Conservation (phyloP, 2,329 filamentous ascomycete species). For the Scedosporium minutisporum region DNA sequence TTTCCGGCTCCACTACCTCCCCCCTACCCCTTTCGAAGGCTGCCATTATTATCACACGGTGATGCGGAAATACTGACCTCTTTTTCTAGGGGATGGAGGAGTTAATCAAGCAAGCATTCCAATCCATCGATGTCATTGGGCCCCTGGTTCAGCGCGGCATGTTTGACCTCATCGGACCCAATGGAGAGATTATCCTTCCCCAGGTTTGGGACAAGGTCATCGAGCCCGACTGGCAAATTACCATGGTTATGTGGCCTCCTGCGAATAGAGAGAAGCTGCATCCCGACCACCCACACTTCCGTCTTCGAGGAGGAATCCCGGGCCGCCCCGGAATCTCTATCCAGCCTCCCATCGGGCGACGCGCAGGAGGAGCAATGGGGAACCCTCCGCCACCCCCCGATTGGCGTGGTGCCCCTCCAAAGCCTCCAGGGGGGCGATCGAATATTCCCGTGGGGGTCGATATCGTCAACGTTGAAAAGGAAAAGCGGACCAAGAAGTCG, state of each 20-base stretch:
- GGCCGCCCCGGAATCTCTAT: neutral
- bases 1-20: neutral
- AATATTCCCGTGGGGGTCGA: neutral
- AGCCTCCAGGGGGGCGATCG: neutral
- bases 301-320: neutral
- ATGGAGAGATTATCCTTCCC: constrained; percentile 74
- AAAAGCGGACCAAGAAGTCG: constrained; percentile 15
- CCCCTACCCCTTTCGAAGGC: neutral
- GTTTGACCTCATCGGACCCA: constrained; percentile 70
- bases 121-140: constrained; percentile 67
- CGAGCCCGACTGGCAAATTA: constrained; percentile 55
- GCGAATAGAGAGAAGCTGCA: constrained; percentile 26
- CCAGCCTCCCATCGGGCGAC: neutral
- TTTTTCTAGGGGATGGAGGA: constrained; percentile 69
- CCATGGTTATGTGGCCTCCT: constrained; percentile 51
- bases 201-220: constrained; percentile 71
- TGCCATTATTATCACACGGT: neutral
- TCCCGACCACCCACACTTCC: constrained; percentile 10
- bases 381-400: neutral
- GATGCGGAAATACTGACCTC: neutral
- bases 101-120: constrained; percentile 74
- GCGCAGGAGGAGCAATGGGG: neutral
- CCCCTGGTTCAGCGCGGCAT: constrained; percentile 69
- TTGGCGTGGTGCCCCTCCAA: neutral
- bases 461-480: constrained; percentile 2